Base-by-base conservation (phyloP, 768 basidiomycete genomes). In the Trametes meyenii region DNA sequence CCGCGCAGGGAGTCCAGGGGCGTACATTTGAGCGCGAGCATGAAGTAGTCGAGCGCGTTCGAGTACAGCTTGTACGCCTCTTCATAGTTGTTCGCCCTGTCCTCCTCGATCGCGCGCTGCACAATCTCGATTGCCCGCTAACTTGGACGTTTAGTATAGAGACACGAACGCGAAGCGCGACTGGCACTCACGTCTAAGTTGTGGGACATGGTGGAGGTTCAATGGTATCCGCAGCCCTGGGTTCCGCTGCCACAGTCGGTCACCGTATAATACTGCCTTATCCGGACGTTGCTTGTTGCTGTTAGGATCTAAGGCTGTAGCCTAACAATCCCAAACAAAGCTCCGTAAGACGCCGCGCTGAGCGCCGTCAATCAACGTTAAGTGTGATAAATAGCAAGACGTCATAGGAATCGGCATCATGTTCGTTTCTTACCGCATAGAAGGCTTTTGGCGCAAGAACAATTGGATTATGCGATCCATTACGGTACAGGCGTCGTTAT, bases 21-120 rank as follows among this genome's bases (percentile, higher is more conserved):
- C 85, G 60, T 65, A 95, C 94, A 96, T 76, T 95, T 96, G 72
- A 94, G 80, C 10, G 96, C 95, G 66, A 98, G 90, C 91, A 98
- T 94, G 75, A 99, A 99, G 73, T 96, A 99, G 72, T 99, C 97
- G 61, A 98, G 83, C 1, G 93, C 83, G 81, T 98, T 96, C 80
- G 90, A 89, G 77, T 97, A 97, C 66, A 87, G 84, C 78, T 92
- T 96, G 84, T 93, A 96, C 19, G 96, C 96, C 69, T 96, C 94
- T 6, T 84, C 79, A 77, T 98, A 99, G 76, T 97, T 93, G 75
- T 90, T 88, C 74, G 94, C 94, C 63, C 83, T 82, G 77, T 99
- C 97, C 64, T 92, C 89, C 59, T 95, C 94, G 69, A 96, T 96
- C 59, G 95, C 95, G 65, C 85, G 85, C 76, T 95, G 92, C 24